Evolutionary conservation across 352 stramenopile species (phyloP), one percentile per base, ranked within the genome.

Genomic region (Pythium diclinum): DNA sequence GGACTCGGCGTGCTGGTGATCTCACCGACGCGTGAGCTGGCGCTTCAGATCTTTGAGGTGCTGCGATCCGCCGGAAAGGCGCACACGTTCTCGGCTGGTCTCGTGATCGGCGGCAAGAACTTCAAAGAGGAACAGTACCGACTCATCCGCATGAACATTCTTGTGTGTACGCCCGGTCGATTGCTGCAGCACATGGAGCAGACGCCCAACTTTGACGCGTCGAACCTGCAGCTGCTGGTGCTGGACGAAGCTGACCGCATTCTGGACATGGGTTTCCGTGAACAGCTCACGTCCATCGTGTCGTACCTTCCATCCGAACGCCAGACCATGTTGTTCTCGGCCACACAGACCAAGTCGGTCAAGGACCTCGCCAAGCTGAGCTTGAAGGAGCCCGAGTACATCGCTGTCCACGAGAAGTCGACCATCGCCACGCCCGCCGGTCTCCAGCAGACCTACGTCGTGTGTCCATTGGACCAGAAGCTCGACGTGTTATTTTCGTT

Each of bases 161-260:
- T 99, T n/a, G 88, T 99, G 59, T 95, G 85, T 57, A 99, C 97
- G 23, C 97, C 97, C 28, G 97, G 97, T 8, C 79, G 97, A 23
- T 67, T 99, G 34, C 77, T 99, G 60, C 97, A 99, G 76, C 97
- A 99, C 86, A 95, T 99, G 75, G 96, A 99, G 77, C 96, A 99
- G 81, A 99, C 97, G 38, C 90, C 94, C 4, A 92, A 91, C 36
- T 99, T 99, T 67, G 94, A 99, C 72, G 81, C 93, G 7, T 91
- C 86, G 56, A 91, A 97, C 63, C 67, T 99, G 23, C 88, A 97
- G 71, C 72, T 98, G 34, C 88, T 99, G 49, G 96, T 99, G 23
- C 96, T 99, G 63, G 98, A 99, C 72, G 98, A 99, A 77, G 98
- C 98, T 5, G 98, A 99, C 78, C 84, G 97, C 25, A 99, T 99